Evolutionary conservation across 2,329 filamentous ascomycete genomes (phyloP), one percentile per base, ranked within the genome.

Genomic region (Thelonectria rubi): DNA sequence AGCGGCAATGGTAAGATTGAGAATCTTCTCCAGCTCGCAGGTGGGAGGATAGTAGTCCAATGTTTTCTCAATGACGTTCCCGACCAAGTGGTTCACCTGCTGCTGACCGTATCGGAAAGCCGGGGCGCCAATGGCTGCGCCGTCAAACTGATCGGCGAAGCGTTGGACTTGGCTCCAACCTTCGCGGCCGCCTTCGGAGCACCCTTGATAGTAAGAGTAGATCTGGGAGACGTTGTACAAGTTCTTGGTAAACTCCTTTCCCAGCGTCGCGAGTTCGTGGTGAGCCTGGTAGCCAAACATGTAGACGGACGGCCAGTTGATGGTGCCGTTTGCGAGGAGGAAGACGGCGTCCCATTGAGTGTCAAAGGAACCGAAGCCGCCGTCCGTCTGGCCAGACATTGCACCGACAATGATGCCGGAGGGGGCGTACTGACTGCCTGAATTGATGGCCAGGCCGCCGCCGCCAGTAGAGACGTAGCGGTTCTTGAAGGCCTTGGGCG

Each of bases 131-230:
- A 78, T 75, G 2, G 79, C 74, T 2, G 77, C 76, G 26, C 82
- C 81, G 61, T 84, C 81, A 58, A 80, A 81, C 66, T 82, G 66
- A 57, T 81, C 77, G 9, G 79, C 80, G 65, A 78, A 85, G 15
- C 82, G 79, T 69, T 86, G 83, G 2, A 83, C 74, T 69, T 85
- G 82, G 58, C 76, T 79, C 77, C 76, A 80, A 14, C 77, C 81
- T 65, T 83, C 79, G 5, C 81, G 76, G 2, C 80, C 84, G 18
- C 83, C 83, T 53, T 86, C 83, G 12, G 82, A 85, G 71, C 84
- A 86, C 3, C 82, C 83, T 63, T 84, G 78, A 65, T 81, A 86
- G 73, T 85, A 85, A 2, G 81, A 75, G 69, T 81, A 82, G 11
- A 77, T 49, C 62, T 72, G 74, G 1, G 70, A 52, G 17, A 76